Evolutionary conservation across 257 asterid species (phyloP).

Genomic region (Voacanga thouarsii): DNA sequence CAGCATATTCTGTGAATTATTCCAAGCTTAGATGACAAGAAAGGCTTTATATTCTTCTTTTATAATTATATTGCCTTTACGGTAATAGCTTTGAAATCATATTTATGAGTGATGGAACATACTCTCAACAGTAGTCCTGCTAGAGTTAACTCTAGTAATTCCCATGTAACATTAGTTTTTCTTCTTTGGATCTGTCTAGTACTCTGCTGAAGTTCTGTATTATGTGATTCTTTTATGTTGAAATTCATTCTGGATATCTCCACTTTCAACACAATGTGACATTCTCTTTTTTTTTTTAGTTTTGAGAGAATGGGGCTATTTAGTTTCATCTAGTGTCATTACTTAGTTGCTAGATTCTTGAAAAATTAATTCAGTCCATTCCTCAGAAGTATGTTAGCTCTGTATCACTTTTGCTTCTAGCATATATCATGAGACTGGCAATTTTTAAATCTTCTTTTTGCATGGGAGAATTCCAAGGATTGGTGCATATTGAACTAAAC

Average conservation of each 20-base stretch:
- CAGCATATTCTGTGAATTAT: slow-evolving; percentile 35
- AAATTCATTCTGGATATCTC: background rate
- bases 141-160: no score
- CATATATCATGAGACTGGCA: background rate
- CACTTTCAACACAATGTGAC: background rate
- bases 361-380: background rate
- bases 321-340: background rate
- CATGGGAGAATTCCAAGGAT: background rate
- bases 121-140: no score
- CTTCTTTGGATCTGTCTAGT: no score
- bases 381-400: background rate
- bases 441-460: background rate
- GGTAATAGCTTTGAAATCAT: no score
- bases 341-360: background rate
- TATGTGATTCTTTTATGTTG: background rate
- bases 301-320: background rate
- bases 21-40: slow-evolving; percentile 22
- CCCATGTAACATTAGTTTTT: no score
- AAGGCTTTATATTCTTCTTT: slow-evolving; percentile 29
- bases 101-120: no score
- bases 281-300: background rate
- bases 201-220: no score
- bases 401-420: background rate
- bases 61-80: slow-evolving; percentile 12
- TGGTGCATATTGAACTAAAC: background rate